Conservation (phyloP, 2,329 filamentous ascomycete genomes). For the Claviceps africana region DNA sequence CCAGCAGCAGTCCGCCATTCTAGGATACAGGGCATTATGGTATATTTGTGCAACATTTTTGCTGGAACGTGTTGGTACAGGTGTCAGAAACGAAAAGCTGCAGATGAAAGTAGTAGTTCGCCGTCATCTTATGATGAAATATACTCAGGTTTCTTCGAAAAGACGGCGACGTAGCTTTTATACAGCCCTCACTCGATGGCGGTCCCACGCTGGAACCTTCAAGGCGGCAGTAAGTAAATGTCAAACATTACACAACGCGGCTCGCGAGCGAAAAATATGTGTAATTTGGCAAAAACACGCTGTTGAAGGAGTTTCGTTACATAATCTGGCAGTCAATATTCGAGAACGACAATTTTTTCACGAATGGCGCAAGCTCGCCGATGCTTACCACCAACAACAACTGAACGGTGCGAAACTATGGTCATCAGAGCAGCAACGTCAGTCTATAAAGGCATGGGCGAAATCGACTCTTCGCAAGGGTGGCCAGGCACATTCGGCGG, state of each 20-base stretch:
- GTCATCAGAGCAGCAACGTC: constrained; percentile 18
- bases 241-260: constrained; percentile 5
- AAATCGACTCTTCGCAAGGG: constrained; percentile 22
- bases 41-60: constrained; percentile 18
- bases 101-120: constrained; percentile 17
- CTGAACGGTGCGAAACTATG: constrained; percentile 18
- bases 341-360: constrained; percentile 8
- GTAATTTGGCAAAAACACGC: constrained; percentile 12
- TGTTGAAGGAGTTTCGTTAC: neutral
- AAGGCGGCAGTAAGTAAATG: constrained; percentile 9
- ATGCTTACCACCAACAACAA: constrained; percentile 12
- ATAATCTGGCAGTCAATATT: neutral
- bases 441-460: constrained; percentile 23
- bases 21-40: constrained; percentile 16
- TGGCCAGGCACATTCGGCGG: constrained; percentile 24
- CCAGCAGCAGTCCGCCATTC: constrained; percentile 7
- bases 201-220: constrained; percentile 6
- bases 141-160: constrained; percentile 20
- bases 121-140: constrained; percentile 21
- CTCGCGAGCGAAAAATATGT: constrained; percentile 5
- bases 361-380: constrained; percentile 8
- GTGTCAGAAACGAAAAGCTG: constrained; percentile 13
- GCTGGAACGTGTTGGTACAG: constrained; percentile 14
- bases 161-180: constrained; percentile 21
- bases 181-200: constrained; percentile 18